Evolutionary conservation across 2,329 filamentous ascomycete genomes (phyloP), one percentile per base, ranked within the genome.

Genomic region (Drechmeria coniospora): DNA sequence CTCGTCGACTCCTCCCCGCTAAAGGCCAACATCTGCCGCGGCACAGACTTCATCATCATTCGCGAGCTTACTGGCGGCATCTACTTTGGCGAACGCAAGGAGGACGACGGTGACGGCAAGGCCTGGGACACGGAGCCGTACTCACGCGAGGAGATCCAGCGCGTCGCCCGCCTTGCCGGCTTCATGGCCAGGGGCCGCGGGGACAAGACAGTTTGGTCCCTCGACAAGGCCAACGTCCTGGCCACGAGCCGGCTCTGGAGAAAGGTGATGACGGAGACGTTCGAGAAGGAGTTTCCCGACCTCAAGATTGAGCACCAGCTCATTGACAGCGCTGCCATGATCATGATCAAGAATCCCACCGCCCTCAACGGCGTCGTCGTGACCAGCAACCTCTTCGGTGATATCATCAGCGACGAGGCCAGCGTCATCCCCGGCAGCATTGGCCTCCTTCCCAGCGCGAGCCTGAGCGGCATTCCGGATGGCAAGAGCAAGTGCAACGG

Each of bases 161-260:
- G 87, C 28, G 74, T 95, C 41, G 80, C 79, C 8, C 68, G 86
- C 21, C 66, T 94, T 23, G 86, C 78, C 2, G 87, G 74, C 5
- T 73, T 78, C 56, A 64, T 95, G 15, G 87, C 87, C 3, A 64
- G 86, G 29, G 75, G 77, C 27, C 70, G 77, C 41, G 65, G 78
- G 1, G 64, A 76, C 21, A 78, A 77, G 30, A 42, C 36, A 29
- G 82, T 94, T 25, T 82, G 74, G 76, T 82, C 73, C 48, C 60
- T 94, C 46, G 90, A 95, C 58, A 95, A 95, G 73, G 90, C 87
- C 31, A 95, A 95, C 49, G 87, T 95, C 27, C 68, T 95, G 38
- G 87, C 87, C 2, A 93, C 86, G 10, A 82, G 75, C 49, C 64
- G 87, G 23, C 61, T 95, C 44, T 95, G 87, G 87, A 68, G 87